Conservation (phyloP, 2,329 filamentous ascomycete species). For the Didymella keratinophila region DNA sequence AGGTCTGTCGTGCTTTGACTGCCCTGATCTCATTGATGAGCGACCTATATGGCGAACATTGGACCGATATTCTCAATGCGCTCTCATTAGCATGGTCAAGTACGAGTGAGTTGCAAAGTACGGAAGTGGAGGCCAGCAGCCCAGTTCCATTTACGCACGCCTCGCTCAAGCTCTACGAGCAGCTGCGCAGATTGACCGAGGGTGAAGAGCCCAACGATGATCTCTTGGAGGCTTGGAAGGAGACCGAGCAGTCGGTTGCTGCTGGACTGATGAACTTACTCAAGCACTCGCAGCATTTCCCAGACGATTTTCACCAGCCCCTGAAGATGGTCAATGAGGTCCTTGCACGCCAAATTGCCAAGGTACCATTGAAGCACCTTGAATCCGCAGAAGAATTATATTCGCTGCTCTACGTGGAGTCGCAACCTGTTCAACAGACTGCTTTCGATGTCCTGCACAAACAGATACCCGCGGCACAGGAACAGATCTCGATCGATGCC, state of each 20-base stretch:
- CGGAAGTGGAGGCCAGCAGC: constrained; percentile 32
- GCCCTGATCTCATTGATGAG: constrained; percentile 75
- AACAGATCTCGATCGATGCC: constrained; percentile 81
- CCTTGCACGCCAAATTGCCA: constrained; percentile 72
- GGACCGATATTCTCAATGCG: constrained; percentile 63
- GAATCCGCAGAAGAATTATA: constrained; percentile 75
- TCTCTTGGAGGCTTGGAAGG: constrained; percentile 74
- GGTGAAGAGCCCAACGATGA: constrained; percentile 82
- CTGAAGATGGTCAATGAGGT: constrained; percentile 77
- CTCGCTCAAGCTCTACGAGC: constrained; percentile 74
- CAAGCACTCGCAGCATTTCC: constrained; percentile 59
- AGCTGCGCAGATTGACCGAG: constrained; percentile 65
- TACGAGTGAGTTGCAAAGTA: constrained; percentile 36
- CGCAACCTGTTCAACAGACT: constrained; percentile 76
- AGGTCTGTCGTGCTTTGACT: constrained; percentile 60
- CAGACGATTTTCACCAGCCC: constrained; percentile 68
- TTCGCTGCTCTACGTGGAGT: constrained; percentile 77
- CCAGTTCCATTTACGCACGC: constrained; percentile 69
- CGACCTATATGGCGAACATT: constrained; percentile 88
- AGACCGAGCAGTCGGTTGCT: constrained; percentile 64
- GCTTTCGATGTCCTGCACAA: constrained; percentile 82
- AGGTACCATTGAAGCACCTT: constrained; percentile 68
- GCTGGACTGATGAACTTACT: constrained; percentile 70
- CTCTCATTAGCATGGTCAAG: constrained; percentile 50
- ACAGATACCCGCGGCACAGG: constrained; percentile 79